Base-by-base conservation (phyloP, 2,329 filamentous ascomycete genomes). In the Fusarium domesticum region DNA sequence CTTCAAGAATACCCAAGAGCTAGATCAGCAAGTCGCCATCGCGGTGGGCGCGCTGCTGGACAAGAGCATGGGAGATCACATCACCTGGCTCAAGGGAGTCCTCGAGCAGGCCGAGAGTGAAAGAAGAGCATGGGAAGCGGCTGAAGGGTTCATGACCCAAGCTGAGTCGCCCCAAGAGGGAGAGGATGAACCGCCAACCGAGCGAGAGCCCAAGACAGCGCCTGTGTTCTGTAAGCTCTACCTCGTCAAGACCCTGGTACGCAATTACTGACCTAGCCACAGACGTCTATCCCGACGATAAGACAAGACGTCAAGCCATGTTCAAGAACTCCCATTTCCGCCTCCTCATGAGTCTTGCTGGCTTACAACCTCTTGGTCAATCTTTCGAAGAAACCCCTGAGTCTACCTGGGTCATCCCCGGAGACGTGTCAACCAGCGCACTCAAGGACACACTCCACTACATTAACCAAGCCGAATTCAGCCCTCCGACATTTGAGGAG, bases 271-370 rank as follows among this genome's bases (percentile, higher is more conserved):
- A n/a, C 72, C 47, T 30, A 23, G 25, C 16, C 12, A 15, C 57
- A 85, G 80, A 69, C 43, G 69, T 90, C 41, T 77, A 75, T 39
- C 76, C 86, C 0, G 81, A 85, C 45, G 81, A 78, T 33, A 80
- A 87, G 35, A 75, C 79, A 37, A 81, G 83, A 32, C 82, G 83
- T 39, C 77, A 76, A 17, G 85, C 89, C 18, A 83, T 96, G 68
- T 95, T 95, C 72, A 95, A 89, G 62, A 95, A 97, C 65, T 84
- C 87, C 8, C 85, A 92, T 59, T 76, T 97, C 2, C 85, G 91
- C 25, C 81, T 97, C 2, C 77, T 98, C 4, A 85, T 97, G 78
- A 84, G 76, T 2, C 75, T 93, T 0, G 74, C 85, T 15, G 87
- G 87, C 1, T 80, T 95, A 49, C 76, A 85, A 58, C 76, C 84